Conservation (phyloP, 768 basidiomycete species). For the Holtermannia corniformis region DNA sequence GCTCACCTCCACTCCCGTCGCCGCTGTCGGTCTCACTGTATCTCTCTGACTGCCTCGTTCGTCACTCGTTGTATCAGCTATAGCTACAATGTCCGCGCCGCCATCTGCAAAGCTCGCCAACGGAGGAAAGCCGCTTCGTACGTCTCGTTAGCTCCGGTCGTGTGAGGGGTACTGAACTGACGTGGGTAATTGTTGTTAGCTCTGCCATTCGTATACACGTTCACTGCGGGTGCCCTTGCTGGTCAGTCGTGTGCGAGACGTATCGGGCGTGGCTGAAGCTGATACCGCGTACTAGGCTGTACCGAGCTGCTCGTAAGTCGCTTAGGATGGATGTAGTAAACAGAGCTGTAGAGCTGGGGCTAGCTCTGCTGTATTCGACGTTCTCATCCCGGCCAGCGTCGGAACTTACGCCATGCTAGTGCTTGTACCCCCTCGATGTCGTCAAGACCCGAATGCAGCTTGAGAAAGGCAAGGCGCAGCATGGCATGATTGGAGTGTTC, state of each 20-base stretch:
- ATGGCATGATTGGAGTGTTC: conserved; percentile 75
- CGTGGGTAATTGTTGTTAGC: conserved; percentile 19
- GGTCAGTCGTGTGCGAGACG: conserved; percentile 48
- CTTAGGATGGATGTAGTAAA: too few species aligned
- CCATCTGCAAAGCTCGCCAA: background rate
- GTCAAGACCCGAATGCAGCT: conserved; percentile 99
- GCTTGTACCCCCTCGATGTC: conserved; percentile 58
- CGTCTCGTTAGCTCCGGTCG: background rate
- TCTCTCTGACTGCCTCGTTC: background rate
- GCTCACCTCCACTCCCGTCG: background rate
- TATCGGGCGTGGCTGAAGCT: conserved; percentile 53
- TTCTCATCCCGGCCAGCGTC: background rate
- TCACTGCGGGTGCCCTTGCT: conserved; percentile 91
- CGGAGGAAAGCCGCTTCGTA: conserved; percentile 18
- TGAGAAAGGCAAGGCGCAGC: conserved; percentile 66
- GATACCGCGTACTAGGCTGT: conserved; percentile 17
- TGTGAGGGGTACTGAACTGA: background rate
- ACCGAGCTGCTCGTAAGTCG: conserved; percentile 50
- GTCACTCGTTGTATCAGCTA: background rate
- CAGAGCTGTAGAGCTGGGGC: too few species aligned
- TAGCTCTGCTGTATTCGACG: conserved; percentile 81
- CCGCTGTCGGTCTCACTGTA: background rate
- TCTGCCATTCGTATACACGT: conserved; percentile 55
- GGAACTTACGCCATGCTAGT: conserved; percentile 6
- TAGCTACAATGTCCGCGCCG: background rate